Conservation (phyloP, 2,329 filamentous ascomycete genomes). For the Thelonectria blattea region DNA sequence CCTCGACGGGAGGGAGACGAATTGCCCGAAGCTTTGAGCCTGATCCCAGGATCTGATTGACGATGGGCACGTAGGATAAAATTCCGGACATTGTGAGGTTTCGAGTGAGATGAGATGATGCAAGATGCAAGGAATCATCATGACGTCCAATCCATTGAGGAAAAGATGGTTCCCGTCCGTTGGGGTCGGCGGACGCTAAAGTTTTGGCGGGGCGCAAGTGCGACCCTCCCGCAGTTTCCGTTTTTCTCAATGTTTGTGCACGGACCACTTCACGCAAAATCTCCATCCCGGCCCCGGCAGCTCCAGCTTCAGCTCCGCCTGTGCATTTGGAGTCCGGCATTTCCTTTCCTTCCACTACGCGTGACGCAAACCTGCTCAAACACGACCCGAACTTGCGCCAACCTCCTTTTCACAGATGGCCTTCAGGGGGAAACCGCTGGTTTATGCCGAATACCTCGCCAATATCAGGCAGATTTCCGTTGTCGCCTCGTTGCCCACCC, state of each 20-base stretch:
- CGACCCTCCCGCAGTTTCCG: slow-evolving; percentile 20
- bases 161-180: slow-evolving; percentile 30
- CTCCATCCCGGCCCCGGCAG: slow-evolving; percentile 4
- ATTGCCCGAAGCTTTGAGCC: slow-evolving; percentile 47
- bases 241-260: slow-evolving; percentile 14
- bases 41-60: slow-evolving; percentile 37
- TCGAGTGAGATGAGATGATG: slow-evolving; percentile 11
- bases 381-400: not conserved
- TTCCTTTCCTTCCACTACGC: not conserved
- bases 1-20: slow-evolving; percentile 69
- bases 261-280: slow-evolving; percentile 26
- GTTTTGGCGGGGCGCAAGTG: slow-evolving; percentile 30
- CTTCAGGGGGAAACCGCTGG: slow-evolving; percentile 36
- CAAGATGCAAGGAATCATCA: slow-evolving; percentile 26
- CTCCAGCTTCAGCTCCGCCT: not conserved
- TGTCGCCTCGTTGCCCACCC: slow-evolving; percentile 56
- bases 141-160: slow-evolving; percentile 30
- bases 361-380: not conserved
- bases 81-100: slow-evolving; percentile 41
- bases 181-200: slow-evolving; percentile 37
- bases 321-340: not conserved
- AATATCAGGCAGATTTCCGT: slow-evolving; percentile 71
- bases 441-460: slow-evolving; percentile 70
- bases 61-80: slow-evolving; percentile 43
- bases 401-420: slow-evolving; percentile 22